Conservation (phyloP, 1,139 yeast genomes). For the Arxiozyma slooffiae region DNA sequence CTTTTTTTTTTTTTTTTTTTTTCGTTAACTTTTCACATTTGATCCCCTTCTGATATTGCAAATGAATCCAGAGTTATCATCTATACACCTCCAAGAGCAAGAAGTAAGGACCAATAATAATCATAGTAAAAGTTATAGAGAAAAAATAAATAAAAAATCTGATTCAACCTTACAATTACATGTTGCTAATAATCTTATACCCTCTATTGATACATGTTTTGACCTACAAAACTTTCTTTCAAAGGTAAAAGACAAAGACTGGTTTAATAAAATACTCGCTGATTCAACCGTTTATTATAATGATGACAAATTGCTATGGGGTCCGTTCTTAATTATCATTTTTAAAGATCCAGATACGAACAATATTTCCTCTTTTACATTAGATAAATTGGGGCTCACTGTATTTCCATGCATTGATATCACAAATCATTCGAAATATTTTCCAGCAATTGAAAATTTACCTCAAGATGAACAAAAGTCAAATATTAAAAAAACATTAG, state of each 20-base stretch:
- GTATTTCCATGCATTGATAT: slow-evolving; percentile 53
- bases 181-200: slow-evolving; percentile 3
- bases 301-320: slow-evolving; percentile 44
- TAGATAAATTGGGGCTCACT: slow-evolving; percentile 64
- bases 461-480: slow-evolving; percentile 41
- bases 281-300: slow-evolving; percentile 50
- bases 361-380: slow-evolving; percentile 48
- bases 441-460: slow-evolving; percentile 70
- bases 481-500: slow-evolving; percentile 63
- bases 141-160: neutral
- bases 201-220: neutral
- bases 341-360: slow-evolving; percentile 40
- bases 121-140: neutral
- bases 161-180: neutral
- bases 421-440: slow-evolving; percentile 54
- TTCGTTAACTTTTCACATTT: neutral
- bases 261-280: slow-evolving; percentile 36
- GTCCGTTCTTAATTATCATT: slow-evolving; percentile 44
- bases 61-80: slow-evolving; percentile 10
- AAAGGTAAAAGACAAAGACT: slow-evolving; percentile 14
- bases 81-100: slow-evolving; percentile 8
- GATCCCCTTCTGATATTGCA: neutral
- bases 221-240: slow-evolving; percentile 3
- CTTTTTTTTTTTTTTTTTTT: neutral
- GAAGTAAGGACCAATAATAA: neutral